Base-by-base conservation (phyloP, 768 basidiomycete genomes). In the Pleurotus tuber-regium region DNA sequence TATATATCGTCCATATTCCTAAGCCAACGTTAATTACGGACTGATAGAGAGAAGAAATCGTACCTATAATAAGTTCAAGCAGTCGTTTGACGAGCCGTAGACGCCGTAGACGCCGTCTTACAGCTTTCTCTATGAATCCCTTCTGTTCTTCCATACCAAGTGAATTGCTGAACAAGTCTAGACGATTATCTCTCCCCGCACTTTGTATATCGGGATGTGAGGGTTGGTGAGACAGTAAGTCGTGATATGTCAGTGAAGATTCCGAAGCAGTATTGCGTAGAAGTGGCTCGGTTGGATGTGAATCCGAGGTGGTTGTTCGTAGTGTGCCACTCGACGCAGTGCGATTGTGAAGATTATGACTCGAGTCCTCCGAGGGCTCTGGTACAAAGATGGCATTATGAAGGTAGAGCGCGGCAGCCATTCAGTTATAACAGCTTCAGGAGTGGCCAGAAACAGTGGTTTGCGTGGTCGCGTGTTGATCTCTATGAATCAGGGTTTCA, bases 391-490 rank as follows among this genome's bases (percentile, higher is more conserved):
- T 60, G 26, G 76, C 70, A 59, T 81, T 76, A 65, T 84, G 83
- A 44, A 83, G 73, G 62, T 78, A 76, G 46, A 83, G 63, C 46
- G 79, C 80, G 50, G 82, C 77, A 85, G 87, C 87, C 51, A 59
- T 43, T 53, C 38, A 53, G 46, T n/a, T n/a, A n/a, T n/a, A n/a
- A n/a, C n/a, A n/a, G n/a, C n/a, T n/a, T n/a, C n/a, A n/a, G n/a
- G n/a, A n/a, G 51, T 57, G 62, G 62, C 46, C 58, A 63, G 57
- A 35, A 44, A 43, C 56, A 51, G 52, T 55, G 52, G 50, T 57
- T 52, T 51, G 50, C 44, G 50, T 28, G 29, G 46, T 14, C 46
- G 46, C 46, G 46, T 48, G 46, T 0, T 38, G n/a, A n/a, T n/a
- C n/a, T n/a, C n/a, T n/a, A n/a, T n/a, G n/a, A n/a, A n/a, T n/a